Evolutionary conservation across 164 flowering plant genomes (phyloP).

Genomic region (Kalanchoe fedtschenkoi): DNA sequence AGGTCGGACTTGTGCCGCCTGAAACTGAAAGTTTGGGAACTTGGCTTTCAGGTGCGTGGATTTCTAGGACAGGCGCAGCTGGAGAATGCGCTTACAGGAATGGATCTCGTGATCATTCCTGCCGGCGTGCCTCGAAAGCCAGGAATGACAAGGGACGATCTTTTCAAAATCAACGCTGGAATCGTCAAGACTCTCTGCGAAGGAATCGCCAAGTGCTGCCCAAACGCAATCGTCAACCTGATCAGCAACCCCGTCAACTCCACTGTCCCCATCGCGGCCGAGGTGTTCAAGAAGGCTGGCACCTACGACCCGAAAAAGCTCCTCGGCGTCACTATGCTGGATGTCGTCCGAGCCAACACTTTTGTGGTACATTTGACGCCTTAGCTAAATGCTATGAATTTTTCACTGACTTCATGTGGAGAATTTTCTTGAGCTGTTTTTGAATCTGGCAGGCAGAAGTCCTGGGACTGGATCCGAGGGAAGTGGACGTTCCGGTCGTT

Average conservation of each 20-base stretch:
- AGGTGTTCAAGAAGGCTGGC: constrained; percentile 77
- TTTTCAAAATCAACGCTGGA: constrained; percentile 95
- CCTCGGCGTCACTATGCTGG: constrained; percentile 71
- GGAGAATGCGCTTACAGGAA: constrained; percentile 80
- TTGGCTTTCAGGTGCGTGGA: constrained; percentile 66
- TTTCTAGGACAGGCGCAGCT: constrained; percentile 75
- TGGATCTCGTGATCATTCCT: constrained; percentile 96
- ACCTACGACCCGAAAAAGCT: constrained; percentile 66
- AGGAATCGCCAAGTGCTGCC: constrained; percentile 85
- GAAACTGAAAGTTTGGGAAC: background rate
- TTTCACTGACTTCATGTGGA: background rate
- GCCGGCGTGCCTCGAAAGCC: constrained; percentile 98
- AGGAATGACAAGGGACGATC: constrained; percentile 98
- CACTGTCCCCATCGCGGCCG: constrained; percentile 75
- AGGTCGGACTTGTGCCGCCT: no score
- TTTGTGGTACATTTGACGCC: constrained; percentile 48
- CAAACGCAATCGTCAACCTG: constrained; percentile 60
- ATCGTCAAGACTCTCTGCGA: constrained; percentile 86
- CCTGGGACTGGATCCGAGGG: constrained; percentile 40
- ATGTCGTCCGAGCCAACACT: constrained; percentile 78
- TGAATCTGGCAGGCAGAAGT: constrained; percentile 42
- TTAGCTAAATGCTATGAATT: background rate
- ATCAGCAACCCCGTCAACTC: constrained; percentile 81
- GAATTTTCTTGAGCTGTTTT: background rate
- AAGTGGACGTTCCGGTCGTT: constrained; percentile 45